These are phyloP conservation scores for Alnus glutinosa DNA, from an alignment of 306 rosid genomes.

Conservation along the genomic window DNA sequence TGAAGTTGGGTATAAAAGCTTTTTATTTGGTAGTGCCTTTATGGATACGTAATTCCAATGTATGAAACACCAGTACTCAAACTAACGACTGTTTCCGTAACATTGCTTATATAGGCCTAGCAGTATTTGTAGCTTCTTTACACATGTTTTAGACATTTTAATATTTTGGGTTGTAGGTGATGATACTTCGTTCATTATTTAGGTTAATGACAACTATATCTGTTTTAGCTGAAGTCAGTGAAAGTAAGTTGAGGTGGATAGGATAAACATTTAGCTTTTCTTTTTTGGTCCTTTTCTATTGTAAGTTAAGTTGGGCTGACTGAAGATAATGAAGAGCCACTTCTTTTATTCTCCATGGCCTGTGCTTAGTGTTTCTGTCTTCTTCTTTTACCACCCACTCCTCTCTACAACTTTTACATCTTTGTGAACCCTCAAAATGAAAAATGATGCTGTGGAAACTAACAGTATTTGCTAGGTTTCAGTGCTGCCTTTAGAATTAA, in stretches of 20 bases:
- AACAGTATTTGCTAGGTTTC: neutral
- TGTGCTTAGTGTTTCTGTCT: neutral
- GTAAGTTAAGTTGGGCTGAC: neutral
- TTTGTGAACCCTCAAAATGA: neutral
- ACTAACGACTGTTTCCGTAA: neutral
- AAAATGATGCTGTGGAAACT: neutral
- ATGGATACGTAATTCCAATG: no score
- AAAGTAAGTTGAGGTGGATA: neutral
- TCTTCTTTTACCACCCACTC: neutral
- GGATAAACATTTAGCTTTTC: neutral
- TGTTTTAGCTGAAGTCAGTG: neutral
- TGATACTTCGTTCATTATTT: neutral
- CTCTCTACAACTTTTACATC: neutral
- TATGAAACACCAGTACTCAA: neutral
- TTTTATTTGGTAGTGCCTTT: no score
- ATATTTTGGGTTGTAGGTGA: neutral
- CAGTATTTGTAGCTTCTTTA: neutral
- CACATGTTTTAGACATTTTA: neutral
- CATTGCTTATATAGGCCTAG: neutral
- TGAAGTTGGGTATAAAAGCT: no score
- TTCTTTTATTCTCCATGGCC: neutral
- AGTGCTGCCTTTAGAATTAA: neutral
- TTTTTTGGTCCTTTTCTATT: neutral
- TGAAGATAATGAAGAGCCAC: neutral
- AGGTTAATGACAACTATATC: neutral